Evolutionary conservation across 108 stramenopile species (phyloP), one percentile per base, ranked within the genome.

Genomic region (Cyclostephanos invisitatus): DNA sequence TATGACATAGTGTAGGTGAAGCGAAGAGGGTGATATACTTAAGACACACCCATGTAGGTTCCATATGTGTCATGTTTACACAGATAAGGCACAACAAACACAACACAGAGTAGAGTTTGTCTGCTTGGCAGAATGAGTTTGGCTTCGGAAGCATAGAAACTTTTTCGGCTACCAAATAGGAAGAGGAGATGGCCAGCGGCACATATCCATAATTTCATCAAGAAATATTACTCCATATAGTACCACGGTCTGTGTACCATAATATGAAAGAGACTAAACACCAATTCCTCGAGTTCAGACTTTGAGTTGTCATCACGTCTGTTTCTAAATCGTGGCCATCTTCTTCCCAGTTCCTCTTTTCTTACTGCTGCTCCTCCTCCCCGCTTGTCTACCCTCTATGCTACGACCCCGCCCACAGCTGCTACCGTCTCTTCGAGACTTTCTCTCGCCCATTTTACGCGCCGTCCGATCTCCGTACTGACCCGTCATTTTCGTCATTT

Each of bases 381-480:
- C 67, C 65, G 58, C 47, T 46, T 35, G 28, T 32, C 44, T 55
- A 58, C 56, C 73, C 25, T 48, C 54, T 1, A 57, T 17, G 40
- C 70, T 57, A 36, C 70, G 70, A 10, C 59, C 70, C 38, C 70
- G 35, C 27, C 70, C 53, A 6, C 55, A 44, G 35, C 60, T 46
- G 40, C 29, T 42, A 40, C 48, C 38, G 5, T 62, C 48, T 38
- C 51, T 60, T 36, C 70, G 54, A 29, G 36, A 70, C 38, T 49
- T 73, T 49, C 47, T 73, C 54, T 73, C 72, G 18, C 40, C 50
- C 67, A 80, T 38, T 50, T 74, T 73, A 4, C 62, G 61, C 27
- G 79, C 32, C 21, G 72, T 73, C 67, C 70, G 70, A 47, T 73
- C 73, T 7, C 73, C 73, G 35, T 74, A 74, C 68, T 64, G 67